phyloP scores from a whole-genome alignment of 106 monocot species.

The Platanthera zijinensis region DNA sequence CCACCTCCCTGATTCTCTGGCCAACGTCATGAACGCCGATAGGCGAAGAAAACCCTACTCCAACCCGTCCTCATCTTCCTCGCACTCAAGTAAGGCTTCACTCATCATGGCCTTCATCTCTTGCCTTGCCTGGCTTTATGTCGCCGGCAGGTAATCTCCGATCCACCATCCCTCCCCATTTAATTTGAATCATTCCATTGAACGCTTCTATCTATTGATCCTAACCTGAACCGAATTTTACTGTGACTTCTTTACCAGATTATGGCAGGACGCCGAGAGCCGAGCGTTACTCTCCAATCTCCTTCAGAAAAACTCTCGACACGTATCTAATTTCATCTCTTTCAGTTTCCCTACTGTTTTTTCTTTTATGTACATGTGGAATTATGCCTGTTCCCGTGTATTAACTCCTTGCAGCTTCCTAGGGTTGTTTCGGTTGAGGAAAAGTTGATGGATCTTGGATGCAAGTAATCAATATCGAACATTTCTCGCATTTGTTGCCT shows the following conservation, averaged over 20 bases:
- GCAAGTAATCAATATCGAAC: slow-evolving; percentile 49
- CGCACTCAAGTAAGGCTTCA: slow-evolving; percentile 29
- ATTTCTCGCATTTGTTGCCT: neutral
- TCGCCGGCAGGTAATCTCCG: slow-evolving; percentile 53
- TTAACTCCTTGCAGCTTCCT: slow-evolving; percentile 38
- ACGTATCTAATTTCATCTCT: slow-evolving; percentile 26
- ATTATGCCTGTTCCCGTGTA: neutral
- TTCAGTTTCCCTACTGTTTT: neutral
- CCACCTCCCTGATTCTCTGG: slow-evolving; percentile 38
- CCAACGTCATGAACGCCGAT: slow-evolving; percentile 55
- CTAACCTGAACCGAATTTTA: neutral
- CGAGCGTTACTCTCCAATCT: slow-evolving; percentile 66
- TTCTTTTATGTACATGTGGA: neutral
- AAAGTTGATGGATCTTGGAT: slow-evolving; percentile 74
- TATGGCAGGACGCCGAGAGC: slow-evolving; percentile 94
- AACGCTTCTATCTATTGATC: neutral
- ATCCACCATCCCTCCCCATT: neutral
- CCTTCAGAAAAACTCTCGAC: slow-evolving; percentile 43
- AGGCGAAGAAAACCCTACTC: slow-evolving; percentile 40
- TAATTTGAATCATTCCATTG: neutral
- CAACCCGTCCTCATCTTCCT: slow-evolving; percentile 20
- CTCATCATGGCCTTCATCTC: slow-evolving; percentile 78
- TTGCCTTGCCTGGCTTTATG: slow-evolving; percentile 90
- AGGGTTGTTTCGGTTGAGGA: slow-evolving; percentile 77
- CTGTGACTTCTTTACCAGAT: slow-evolving; percentile 24